Base-by-base conservation (phyloP, 257 asterid genomes). In the Lantana camara region DNA sequence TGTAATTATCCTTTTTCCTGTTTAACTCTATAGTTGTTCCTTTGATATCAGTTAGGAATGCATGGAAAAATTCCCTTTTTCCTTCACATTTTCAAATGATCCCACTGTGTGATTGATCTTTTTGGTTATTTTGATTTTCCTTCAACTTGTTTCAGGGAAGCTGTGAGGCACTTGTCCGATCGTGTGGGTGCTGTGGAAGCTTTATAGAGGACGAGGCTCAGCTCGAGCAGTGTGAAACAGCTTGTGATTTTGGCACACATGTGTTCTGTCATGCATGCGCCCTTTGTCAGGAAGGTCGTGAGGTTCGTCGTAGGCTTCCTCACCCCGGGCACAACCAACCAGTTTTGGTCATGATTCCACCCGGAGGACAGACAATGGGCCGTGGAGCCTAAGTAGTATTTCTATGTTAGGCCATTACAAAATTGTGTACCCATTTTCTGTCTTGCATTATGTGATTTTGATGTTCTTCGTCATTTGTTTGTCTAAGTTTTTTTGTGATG, bases 221-320 rank as follows among this genome's bases (percentile, higher is more conserved):
- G 15, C 87, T 82, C 0, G 99, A 94, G 85, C 94, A 81, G 30
- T 94, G 92, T 27, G 97, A 94, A 62, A 78, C 83, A 1, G 80
- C 80, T 14, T 94, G 96, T 4, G 99, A 94, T 74, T 71, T 90
- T 24, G 96, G 84, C 10, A 84, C 96, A 13, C 99, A 90, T 57
- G 79, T 84, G 19, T 82, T 86, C 50, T 90, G 96, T 77, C 99
- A 94, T 40, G 73, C 86, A 5, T 94, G 96, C 38, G 99, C 99
- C 34, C 90, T 94, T 66, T 94, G 99, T 56, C 99, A 90, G 64
- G 99, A 94, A 77, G 97, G 92, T 35, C 97, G 99, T 57, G 96
- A 90, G 69, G 78, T 94, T 65, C 99, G 99, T 14, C 99, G 96
- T 10, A 85, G 96, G 84, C 78, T 94, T 71, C 87, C 89, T 60